A percentile compares a stretch with the other conserved stretches of the same genome.
phyloP scores from a whole-genome alignment of 257 asterid genomes.

The Solanum infundibuliforme region DNA sequence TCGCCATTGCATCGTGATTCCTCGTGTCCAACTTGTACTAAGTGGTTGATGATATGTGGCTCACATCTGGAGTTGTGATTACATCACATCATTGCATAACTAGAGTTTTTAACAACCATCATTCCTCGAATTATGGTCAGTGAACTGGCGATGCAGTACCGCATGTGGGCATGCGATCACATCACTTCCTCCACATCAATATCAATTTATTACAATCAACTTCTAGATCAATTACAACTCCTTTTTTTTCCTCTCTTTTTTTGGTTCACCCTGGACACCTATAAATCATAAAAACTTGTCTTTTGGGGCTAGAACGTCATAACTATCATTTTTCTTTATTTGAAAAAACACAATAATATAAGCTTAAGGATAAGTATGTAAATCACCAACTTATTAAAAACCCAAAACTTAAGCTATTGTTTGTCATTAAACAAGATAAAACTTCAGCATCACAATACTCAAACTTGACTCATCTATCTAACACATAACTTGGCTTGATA shows the following conservation, averaged over 20 bases:
- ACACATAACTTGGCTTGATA: background rate
- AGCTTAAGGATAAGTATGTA: background rate
- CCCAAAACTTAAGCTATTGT: background rate
- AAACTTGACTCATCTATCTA: background rate
- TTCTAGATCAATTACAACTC: background rate
- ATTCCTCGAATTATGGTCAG: background rate
- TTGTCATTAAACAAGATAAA: background rate
- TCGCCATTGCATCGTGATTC: background rate
- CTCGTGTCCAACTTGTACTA: background rate
- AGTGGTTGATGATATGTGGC: background rate
- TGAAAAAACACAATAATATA: too few species aligned
- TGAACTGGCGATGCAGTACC: background rate
- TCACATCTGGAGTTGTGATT: background rate
- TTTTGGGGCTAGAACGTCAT: background rate
- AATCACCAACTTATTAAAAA: background rate
- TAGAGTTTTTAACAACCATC: background rate
- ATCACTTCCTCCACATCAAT: background rate
- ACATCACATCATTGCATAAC: background rate
- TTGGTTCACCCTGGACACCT: too few species aligned
- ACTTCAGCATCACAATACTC: background rate
- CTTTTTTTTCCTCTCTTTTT: background rate
- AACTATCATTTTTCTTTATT: too few species aligned
- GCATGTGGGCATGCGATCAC: background rate
- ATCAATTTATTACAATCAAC: too few species aligned
- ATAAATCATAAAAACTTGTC: background rate